Base-by-base conservation (phyloP, 2,329 filamentous ascomycete species). In the Xylogone sp. region DNA sequence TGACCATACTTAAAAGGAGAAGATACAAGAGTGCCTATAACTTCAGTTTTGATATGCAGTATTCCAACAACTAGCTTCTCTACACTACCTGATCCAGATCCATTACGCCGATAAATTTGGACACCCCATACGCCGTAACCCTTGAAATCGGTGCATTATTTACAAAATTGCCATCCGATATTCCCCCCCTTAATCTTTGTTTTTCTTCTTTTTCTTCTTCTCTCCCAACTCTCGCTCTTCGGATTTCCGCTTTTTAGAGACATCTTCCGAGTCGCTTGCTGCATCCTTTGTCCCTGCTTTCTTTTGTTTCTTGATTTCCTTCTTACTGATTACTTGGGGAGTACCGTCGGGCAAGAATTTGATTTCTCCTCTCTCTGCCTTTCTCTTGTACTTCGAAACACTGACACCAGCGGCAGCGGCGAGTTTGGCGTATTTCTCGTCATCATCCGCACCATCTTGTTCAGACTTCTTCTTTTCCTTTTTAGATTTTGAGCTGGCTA, bases 341-440 rank as follows among this genome's bases (percentile, higher is more conserved):
- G 78, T 84, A 52, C 87, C 87, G 55, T 87, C 81, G 12, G 73
- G 71, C 60, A 77, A 78, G 57, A 90, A 73, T 65, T 82, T 76
- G 57, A 91, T 86, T 64, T 90, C 86, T 34, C 88, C 88, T 56
- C 85, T 80, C 71, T 88, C 87, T 59, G 83, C 83, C 77, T 90
- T 90, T 68, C 85, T 79, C 76, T 87, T 84, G 73, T 90, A 91
- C 72, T 89, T 87, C 74, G 82, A 83, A 49, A 88, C 80, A 7
- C 84, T 87, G 53, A 91, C 75, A 55, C 86, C 87, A 8, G 85
- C 82, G 59, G 80, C 76, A 53, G 79, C 81, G 42, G 88, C 88
- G 44, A 86, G 68, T 53, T 71, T 71, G 39, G 69, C 65, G 34
- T 68, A 64, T 45, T 75, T 66, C 21, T 71, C 68, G 22, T 74